Evolutionary conservation across 78 protist species (phyloP).

Genomic region (Planoprotostelium fungivorum): DNA sequence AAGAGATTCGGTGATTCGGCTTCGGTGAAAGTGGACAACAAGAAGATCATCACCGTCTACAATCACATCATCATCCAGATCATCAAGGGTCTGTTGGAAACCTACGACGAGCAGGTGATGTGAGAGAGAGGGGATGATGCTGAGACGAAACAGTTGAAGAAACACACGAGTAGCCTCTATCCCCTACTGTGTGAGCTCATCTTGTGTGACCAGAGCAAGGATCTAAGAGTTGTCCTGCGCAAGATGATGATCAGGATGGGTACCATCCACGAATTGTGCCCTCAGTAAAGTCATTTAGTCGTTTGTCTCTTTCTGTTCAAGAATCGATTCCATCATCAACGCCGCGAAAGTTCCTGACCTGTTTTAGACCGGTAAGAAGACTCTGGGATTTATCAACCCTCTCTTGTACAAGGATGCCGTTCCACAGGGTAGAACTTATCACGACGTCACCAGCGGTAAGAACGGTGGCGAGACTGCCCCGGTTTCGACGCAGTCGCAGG

Average conservation of each 20-base stretch:
- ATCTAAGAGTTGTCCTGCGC: background rate
- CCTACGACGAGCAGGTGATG: background rate
- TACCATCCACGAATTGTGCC: background rate
- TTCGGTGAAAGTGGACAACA: background rate
- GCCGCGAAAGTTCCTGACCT: conserved; percentile 1
- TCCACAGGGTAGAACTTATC: background rate
- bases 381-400: conserved; percentile 60
- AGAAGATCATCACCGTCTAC: background rate
- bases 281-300: too few relatives aligned
- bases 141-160: background rate
- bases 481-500: conserved; percentile 3
- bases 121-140: background rate
- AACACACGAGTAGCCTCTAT: background rate
- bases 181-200: background rate
- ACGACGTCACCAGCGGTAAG: conserved; percentile 49
- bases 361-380: conserved; percentile 6
- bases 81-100: background rate
- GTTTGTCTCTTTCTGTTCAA: too few relatives aligned
- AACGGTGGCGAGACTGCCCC: conserved; percentile 10
- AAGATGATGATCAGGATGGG: background rate
- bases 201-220: background rate
- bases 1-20: background rate
- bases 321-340: too few relatives aligned
- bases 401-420: conserved; percentile 11
- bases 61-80: background rate